These are phyloP conservation scores for Chlorophyllum brunneum DNA, from an alignment of 768 basidiomycete genomes.

Conservation along the genomic window DNA sequence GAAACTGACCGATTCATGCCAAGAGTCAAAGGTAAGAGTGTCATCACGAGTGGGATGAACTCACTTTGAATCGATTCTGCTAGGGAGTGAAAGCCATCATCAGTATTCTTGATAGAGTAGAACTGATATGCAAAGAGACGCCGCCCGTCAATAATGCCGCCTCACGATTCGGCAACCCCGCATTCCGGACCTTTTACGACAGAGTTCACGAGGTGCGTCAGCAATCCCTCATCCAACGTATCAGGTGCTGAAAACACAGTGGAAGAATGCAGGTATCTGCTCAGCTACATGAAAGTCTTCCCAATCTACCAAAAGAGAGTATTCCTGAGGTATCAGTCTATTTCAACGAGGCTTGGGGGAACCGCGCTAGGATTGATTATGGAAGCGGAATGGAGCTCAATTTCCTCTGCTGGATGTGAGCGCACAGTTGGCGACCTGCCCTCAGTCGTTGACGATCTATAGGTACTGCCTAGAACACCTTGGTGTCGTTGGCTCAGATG, in stretches of 20 bases:
- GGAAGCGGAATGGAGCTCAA: constrained; percentile 99
- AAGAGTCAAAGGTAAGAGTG: constrained; percentile 48
- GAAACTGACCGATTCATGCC: constrained; percentile 66
- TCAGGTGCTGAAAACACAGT: constrained; percentile 1
- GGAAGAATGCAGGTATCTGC: constrained; percentile 41
- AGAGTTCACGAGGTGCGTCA: constrained; percentile 57
- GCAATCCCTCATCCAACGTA: background rate
- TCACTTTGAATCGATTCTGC: constrained; percentile 6
- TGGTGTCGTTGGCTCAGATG: constrained; percentile 55
- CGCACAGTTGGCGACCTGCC: constrained; percentile 12
- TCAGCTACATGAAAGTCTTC: constrained; percentile 53
- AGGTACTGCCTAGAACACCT: constrained; percentile 82
- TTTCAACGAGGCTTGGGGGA: constrained; percentile 89
- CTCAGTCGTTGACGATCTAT: constrained; percentile 1
- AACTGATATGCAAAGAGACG: constrained; percentile 58
- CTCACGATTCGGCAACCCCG: constrained; percentile 96
- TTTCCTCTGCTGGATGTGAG: constrained; percentile 95
- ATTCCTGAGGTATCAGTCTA: constrained; percentile 74
- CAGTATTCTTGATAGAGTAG: constrained; percentile 60
- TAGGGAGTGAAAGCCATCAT: constrained; percentile 68
- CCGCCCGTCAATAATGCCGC: constrained; percentile 88
- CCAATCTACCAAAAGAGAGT: constrained; percentile 52
- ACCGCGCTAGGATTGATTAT: constrained; percentile 89
- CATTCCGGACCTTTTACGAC: constrained; percentile 91
- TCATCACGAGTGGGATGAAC: background rate